phyloP scores from a whole-genome alignment of 139 green algal genomes.

The Coelastrella sp. region DNA sequence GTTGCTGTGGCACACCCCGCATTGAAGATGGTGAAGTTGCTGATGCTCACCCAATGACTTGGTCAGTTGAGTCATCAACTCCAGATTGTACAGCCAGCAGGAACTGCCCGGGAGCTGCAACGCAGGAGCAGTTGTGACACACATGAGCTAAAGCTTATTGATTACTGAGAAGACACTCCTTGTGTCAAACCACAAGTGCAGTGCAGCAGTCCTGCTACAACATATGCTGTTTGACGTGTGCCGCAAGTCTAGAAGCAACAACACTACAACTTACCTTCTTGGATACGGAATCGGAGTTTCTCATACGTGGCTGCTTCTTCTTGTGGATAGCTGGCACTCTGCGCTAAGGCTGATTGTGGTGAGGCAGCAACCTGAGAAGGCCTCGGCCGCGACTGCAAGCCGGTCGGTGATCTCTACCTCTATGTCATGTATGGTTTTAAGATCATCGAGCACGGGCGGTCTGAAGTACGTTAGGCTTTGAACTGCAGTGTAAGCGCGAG shows the following conservation, averaged over 20 bases:
- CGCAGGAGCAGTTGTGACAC: no score
- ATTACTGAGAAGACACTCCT: neutral
- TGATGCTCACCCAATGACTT: slow-evolving; percentile 32
- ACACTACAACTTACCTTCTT: slow-evolving; percentile 17
- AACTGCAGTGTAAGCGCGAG: neutral
- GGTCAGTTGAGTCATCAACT: neutral
- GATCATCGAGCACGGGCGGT: neutral
- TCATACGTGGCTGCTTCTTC: slow-evolving; percentile 35
- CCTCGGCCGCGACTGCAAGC: no score
- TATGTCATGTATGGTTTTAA: slow-evolving; percentile 10
- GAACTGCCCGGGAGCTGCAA: slow-evolving; percentile 37
- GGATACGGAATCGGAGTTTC: slow-evolving; percentile 21
- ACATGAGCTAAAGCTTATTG: neutral
- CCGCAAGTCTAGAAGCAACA: neutral
- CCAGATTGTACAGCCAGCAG: slow-evolving; percentile 21
- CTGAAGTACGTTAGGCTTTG: slow-evolving; percentile 1
- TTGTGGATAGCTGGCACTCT: slow-evolving; percentile 22
- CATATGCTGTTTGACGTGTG: neutral
- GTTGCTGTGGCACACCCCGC: no score
- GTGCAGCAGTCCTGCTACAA: neutral
- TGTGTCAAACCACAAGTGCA: no score
- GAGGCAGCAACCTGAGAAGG: neutral
- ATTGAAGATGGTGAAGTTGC: no score
- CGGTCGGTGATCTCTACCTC: neutral
- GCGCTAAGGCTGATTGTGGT: neutral